Percentiles rank a stretch among this genome's conserved stretches.
phyloP scores from a whole-genome alignment of 2,329 filamentous ascomycete genomes.

The Cytospora leucostoma region DNA sequence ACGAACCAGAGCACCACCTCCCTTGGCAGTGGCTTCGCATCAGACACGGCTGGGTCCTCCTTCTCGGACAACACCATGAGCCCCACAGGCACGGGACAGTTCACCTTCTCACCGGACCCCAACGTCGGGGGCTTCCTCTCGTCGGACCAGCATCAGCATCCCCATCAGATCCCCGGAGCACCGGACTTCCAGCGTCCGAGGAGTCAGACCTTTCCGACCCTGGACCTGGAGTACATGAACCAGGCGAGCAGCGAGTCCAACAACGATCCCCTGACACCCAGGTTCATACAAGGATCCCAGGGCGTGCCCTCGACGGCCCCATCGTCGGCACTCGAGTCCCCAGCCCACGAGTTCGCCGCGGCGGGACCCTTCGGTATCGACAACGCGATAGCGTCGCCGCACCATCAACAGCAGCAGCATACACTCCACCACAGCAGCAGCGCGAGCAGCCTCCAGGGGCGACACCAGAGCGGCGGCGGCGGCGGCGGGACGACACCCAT shows the following conservation, averaged over 20 bases:
- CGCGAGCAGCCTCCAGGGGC: constrained; percentile 48
- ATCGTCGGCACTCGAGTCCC: constrained; percentile 55
- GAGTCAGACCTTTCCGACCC: constrained; percentile 81
- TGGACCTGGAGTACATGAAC: constrained; percentile 62
- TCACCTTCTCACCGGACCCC: constrained; percentile 74
- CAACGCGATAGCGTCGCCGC: constrained; percentile 44
- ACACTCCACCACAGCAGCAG: constrained; percentile 55
- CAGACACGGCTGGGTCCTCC: constrained; percentile 63
- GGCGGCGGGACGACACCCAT: constrained; percentile 33
- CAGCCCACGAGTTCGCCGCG: constrained; percentile 48
- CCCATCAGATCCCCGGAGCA: constrained; percentile 34
- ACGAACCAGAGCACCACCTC: constrained; percentile 65
- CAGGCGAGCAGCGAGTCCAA: constrained; percentile 39
- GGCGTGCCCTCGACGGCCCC: constrained; percentile 49
- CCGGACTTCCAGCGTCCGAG: constrained; percentile 71
- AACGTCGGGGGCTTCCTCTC: constrained; percentile 64
- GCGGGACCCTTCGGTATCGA: constrained; percentile 47
- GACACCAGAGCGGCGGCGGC: constrained; percentile 33
- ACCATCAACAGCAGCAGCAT: constrained; percentile 44
- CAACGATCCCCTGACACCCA: constrained; percentile 52
- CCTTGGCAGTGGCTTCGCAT: constrained; percentile 63
- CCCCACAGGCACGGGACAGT: constrained; percentile 71
- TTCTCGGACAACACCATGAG: constrained; percentile 74
- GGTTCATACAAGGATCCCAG: constrained; percentile 36
- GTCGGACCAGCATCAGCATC: constrained; percentile 41